These are phyloP conservation scores for Phytophthora pinifolia DNA, from an alignment of 352 stramenopile genomes.

Conservation along the genomic window DNA sequence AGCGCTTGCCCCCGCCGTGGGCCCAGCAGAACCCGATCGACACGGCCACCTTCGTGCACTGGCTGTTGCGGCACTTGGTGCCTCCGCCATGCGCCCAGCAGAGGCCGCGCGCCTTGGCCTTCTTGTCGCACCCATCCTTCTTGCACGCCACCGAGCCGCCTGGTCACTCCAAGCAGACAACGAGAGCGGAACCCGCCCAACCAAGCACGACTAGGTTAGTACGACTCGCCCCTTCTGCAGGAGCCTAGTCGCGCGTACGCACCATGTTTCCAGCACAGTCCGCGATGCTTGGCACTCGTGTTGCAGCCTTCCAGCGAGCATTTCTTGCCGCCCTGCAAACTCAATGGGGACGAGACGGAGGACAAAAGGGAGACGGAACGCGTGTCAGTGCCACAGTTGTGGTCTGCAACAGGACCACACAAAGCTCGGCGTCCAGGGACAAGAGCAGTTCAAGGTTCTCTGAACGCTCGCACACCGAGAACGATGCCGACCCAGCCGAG, in stretches of 20 bases:
- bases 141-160: conserved; percentile 48
- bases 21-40: conserved; percentile 50
- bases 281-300: too few relatives aligned
- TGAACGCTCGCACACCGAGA: conserved; percentile 45
- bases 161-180: conserved; percentile 5
- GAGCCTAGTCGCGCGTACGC: not conserved
- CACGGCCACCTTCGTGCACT: conserved; percentile 20
- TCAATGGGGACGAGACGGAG: too few relatives aligned
- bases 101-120: conserved; percentile 75
- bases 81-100: conserved; percentile 87
- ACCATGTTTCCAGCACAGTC: too few relatives aligned
- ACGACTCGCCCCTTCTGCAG: too few relatives aligned
- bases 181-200: not conserved
- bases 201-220: too few relatives aligned
- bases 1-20: conserved; percentile 51
- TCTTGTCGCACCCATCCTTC: conserved; percentile 49
- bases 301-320: conserved; percentile 42
- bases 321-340: conserved; percentile 47
- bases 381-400: conserved; percentile 20
- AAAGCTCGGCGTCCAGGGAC: not conserved
- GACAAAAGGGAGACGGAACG: too few relatives aligned
- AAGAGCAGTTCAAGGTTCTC: not conserved
- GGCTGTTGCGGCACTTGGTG: conserved; percentile 24
- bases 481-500: conserved; percentile 39
- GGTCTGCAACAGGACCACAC: conserved; percentile 45